Evolutionary conservation across 768 basidiomycete genomes (phyloP).

Genomic region (Pleurotus pulmonarius): DNA sequence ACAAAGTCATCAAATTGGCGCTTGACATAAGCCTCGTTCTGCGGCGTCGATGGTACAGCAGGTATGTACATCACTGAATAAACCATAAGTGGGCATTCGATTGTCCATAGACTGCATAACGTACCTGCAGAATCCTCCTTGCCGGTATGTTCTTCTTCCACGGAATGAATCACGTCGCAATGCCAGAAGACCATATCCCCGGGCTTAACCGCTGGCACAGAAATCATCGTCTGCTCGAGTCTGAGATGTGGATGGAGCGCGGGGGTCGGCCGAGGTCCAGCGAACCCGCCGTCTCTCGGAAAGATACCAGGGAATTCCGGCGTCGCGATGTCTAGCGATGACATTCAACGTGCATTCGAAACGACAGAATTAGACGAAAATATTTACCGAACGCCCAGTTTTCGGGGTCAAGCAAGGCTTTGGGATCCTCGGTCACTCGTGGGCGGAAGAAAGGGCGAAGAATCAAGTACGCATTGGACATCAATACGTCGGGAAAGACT

Average conservation of each 20-base stretch:
- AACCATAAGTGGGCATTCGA: background rate
- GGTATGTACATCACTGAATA: constrained; percentile 73
- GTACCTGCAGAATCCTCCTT: constrained; percentile 37
- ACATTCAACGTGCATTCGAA: background rate
- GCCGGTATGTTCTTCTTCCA: constrained; percentile 38
- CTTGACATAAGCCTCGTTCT: constrained; percentile 57
- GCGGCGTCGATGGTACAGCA: constrained; percentile 61
- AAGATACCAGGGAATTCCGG: constrained; percentile 40
- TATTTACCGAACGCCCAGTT: constrained; percentile 38
- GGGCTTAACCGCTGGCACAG: constrained; percentile 56
- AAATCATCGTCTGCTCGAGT: constrained; percentile 54
- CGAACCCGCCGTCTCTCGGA: constrained; percentile 16
- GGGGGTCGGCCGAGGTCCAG: constrained; percentile 37
- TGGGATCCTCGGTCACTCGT: constrained; percentile 26
- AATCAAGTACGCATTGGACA: constrained; percentile 59
- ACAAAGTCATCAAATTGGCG: constrained; percentile 64
- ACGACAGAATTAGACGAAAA: background rate
- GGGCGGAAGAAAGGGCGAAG: constrained; percentile 66
- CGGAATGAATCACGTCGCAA: constrained; percentile 33
- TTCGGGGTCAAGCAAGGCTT: constrained; percentile 32
- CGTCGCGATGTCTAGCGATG: constrained; percentile 29
- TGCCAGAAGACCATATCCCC: constrained; percentile 73
- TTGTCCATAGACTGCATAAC: too few species aligned
- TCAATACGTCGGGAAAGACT: constrained; percentile 51
- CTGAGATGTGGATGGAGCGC: constrained; percentile 43